Base-by-base conservation (phyloP, 306 rosid genomes). In the Medicago arabica region DNA sequence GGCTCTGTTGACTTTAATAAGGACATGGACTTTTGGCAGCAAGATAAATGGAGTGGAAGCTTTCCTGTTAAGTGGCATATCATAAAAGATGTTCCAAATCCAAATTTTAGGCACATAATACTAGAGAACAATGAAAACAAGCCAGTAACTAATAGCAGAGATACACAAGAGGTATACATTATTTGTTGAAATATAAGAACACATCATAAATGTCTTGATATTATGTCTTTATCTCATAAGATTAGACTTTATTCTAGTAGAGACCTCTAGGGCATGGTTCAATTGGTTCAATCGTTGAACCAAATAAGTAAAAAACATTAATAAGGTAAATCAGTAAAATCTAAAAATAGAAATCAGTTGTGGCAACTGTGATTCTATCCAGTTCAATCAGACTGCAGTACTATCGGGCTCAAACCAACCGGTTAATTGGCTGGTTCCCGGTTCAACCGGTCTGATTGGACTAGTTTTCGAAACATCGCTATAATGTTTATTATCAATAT, bases 11-110 rank as follows among this genome's bases (percentile, higher is more conserved):
- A 94, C 78, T 91, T 88, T 80, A 75, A 80, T 69, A 90, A 75
- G 86, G 96, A 94, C 78, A 88, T 94, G 98, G 96, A 90, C 85
- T 94, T 94, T 71, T 94, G 98, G 97, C 98, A 94, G 88, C 98
- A 94, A 81, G 97, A 91, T 81, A 94, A 94, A 85, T 94, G 98
- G 98, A 90, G 86, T 83, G 98, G 98, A 41, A 90, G 93, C 89
- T 94, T 94, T 81, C 90, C 95, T 86, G 95, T 94, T 8, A 88
- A 87, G 86, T 94, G 98, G 98, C 98, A 91, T 83, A 73, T 91
- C 38, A 76, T 94, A 70, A 94, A 94, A 86, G 97, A 94, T 76
- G 93, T 91, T 31, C 85, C 96, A 14, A 94, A 91, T 84, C 67
- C 83, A 82, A 86, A 86, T 81, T 90, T 91, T 78, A 86, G 97